Conservation (phyloP, 2,329 filamentous ascomycete species). For the Chaetomium sp. region DNA sequence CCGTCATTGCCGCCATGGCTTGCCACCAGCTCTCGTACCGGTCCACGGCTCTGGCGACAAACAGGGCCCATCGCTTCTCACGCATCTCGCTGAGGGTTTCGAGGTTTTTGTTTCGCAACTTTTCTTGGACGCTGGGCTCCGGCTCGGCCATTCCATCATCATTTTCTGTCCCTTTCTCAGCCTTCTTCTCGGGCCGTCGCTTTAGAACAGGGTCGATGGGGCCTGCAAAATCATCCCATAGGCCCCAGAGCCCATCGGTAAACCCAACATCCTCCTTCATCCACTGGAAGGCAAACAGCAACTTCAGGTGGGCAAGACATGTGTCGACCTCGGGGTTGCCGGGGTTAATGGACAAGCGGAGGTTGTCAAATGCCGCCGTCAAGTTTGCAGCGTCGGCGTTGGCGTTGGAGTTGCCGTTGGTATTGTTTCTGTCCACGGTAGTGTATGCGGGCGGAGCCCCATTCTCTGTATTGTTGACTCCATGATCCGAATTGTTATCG, state of each 20-base stretch:
- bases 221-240: slow-evolving; percentile 53
- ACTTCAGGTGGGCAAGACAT: slow-evolving; percentile 73
- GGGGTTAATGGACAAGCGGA: slow-evolving; percentile 24
- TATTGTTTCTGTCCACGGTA: background rate
- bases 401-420: no score
- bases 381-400: slow-evolving; percentile 23
- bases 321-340: slow-evolving; percentile 51
- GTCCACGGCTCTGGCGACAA: slow-evolving; percentile 66
- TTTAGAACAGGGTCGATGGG: slow-evolving; percentile 23
- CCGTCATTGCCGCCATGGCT: slow-evolving; percentile 33
- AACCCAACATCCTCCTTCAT: slow-evolving; percentile 69
- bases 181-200: slow-evolving; percentile 10
- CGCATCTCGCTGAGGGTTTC: slow-evolving; percentile 56
- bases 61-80: slow-evolving; percentile 75
- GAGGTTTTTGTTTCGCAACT: slow-evolving; percentile 39
- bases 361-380: slow-evolving; percentile 33
- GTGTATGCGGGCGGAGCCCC: slow-evolving; percentile 25
- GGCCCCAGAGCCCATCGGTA: slow-evolving; percentile 66
- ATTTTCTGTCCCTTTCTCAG: background rate
- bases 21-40: slow-evolving; percentile 70
- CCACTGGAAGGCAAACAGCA: slow-evolving; percentile 67
- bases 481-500: background rate
- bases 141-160: background rate
- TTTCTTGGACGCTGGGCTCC: slow-evolving; percentile 33
- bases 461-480: background rate